Conservation (phyloP, 345 rosid species). For the Capsella bursapastoris region DNA sequence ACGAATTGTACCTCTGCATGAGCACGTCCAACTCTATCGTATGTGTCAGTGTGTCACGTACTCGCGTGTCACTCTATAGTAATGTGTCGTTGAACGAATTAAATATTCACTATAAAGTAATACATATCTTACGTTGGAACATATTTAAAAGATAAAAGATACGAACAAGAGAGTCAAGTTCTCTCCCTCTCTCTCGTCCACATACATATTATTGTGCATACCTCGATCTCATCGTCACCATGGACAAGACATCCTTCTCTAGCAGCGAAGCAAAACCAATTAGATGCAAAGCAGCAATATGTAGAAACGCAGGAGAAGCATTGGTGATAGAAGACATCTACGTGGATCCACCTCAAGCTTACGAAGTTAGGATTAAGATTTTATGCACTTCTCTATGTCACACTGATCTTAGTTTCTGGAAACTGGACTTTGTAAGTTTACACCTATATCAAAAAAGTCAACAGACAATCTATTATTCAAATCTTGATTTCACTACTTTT, state of each 20-base stretch:
- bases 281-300: slow-evolving; percentile 75
- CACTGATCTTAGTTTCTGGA: slow-evolving; percentile 61
- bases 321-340: slow-evolving; percentile 64
- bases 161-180: neutral
- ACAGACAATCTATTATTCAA: neutral
- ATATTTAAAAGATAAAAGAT: neutral
- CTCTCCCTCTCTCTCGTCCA: slow-evolving; percentile 8
- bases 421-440: slow-evolving; percentile 47
- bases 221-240: slow-evolving; percentile 11
- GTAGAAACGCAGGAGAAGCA: slow-evolving; percentile 57
- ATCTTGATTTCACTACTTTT: neutral
- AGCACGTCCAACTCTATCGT: neutral
- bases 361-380: slow-evolving; percentile 72
- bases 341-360: slow-evolving; percentile 75
- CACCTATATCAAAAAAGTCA: neutral
- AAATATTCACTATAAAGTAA: neutral
- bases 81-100: neutral
- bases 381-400: slow-evolving; percentile 79
- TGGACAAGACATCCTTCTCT: slow-evolving; percentile 10
- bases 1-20: too few species aligned
- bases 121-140: neutral
- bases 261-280: slow-evolving; percentile 51
- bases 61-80: neutral
- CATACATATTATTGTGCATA: neutral
- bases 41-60: neutral